Evolutionary conservation across 345 rosid genomes (phyloP).

Genomic region (Ceriops decandra): DNA sequence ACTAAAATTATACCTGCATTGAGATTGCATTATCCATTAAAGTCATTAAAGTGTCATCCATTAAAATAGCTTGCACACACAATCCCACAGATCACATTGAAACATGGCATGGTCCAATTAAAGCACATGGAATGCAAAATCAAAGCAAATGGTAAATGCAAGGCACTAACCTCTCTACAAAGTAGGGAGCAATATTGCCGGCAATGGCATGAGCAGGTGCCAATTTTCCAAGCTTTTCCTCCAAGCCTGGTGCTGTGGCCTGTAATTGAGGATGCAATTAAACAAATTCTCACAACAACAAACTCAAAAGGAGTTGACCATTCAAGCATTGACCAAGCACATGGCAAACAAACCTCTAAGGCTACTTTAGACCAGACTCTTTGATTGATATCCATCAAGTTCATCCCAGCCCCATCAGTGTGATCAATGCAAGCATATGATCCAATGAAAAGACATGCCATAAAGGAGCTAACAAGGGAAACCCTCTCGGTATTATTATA

Average conservation of each 20-base stretch:
- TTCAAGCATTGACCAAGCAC: background rate
- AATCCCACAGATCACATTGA: too few species aligned
- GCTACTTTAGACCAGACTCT: conserved; percentile 62
- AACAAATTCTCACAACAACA: conserved; percentile 3
- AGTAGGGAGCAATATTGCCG: conserved; percentile 73
- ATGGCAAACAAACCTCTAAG: conserved; percentile 50
- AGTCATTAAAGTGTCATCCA: too few species aligned
- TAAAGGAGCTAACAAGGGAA: conserved; percentile 90
- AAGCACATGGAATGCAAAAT: background rate
- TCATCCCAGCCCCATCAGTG: conserved; percentile 96
- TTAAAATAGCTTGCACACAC: too few species aligned
- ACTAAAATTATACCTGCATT: conserved; percentile 61
- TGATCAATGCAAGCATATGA: conserved; percentile 78
- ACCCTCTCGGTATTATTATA: conserved; percentile 74
- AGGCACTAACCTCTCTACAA: conserved; percentile 65
- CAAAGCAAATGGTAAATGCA: background rate
- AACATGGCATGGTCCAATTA: background rate
- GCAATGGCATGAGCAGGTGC: conserved; percentile 91
- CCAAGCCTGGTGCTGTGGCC: conserved; percentile 87
- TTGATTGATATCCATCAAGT: conserved; percentile 78
- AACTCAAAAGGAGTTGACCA: background rate
- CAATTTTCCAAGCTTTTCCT: conserved; percentile 77
- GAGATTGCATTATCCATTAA: conserved; percentile 8
- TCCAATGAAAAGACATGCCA: conserved; percentile 76
- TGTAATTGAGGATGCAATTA: conserved; percentile 23